A percentile compares a stretch with the other conserved stretches of the same genome.
phyloP scores from a whole-genome alignment of 352 stramenopile genomes.

The Blastocystis sp. region DNA sequence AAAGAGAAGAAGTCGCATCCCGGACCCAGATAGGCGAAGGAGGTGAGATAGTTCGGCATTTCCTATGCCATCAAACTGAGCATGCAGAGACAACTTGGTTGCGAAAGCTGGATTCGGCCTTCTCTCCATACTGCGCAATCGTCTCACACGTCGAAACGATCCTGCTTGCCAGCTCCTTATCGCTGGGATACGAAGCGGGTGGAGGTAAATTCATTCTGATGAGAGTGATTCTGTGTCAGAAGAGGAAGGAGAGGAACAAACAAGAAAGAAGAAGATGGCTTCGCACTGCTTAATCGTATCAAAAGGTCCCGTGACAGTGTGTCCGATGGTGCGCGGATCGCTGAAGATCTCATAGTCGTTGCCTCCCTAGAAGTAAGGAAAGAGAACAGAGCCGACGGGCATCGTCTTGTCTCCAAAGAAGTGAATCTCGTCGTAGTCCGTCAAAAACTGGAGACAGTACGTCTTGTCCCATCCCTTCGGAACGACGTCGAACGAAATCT shows the following conservation, averaged over 20 bases:
- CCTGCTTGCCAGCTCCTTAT: background rate
- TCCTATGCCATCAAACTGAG: background rate
- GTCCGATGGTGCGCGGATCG: background rate
- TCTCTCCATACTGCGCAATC: constrained; percentile 13
- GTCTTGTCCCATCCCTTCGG: constrained; percentile 68
- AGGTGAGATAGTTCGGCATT: constrained; percentile 15
- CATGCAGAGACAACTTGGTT: constrained; percentile 13
- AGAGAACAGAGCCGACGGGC: background rate
- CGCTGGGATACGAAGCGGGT: background rate
- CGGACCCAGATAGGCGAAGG: constrained; percentile 38
- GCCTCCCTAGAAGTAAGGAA: background rate
- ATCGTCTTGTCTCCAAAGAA: constrained; percentile 74
- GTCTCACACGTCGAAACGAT: constrained; percentile 21
- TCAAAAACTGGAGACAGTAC: constrained; percentile 71
- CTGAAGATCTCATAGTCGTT: constrained; percentile 20
- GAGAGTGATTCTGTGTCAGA: background rate
- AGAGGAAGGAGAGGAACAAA: too few species aligned
- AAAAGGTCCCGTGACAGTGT: constrained; percentile 34
- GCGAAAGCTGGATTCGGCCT: constrained; percentile 17
- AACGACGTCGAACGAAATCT: constrained; percentile 71
- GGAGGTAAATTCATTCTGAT: constrained; percentile 58
- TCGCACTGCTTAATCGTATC: constrained; percentile 53
- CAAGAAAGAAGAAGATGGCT: background rate
- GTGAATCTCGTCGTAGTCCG: constrained; percentile 62
- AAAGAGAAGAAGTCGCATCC: constrained; percentile 68